These are phyloP conservation scores for Tephrocybe rancida DNA, from an alignment of 768 basidiomycete species.

Conservation along the genomic window DNA sequence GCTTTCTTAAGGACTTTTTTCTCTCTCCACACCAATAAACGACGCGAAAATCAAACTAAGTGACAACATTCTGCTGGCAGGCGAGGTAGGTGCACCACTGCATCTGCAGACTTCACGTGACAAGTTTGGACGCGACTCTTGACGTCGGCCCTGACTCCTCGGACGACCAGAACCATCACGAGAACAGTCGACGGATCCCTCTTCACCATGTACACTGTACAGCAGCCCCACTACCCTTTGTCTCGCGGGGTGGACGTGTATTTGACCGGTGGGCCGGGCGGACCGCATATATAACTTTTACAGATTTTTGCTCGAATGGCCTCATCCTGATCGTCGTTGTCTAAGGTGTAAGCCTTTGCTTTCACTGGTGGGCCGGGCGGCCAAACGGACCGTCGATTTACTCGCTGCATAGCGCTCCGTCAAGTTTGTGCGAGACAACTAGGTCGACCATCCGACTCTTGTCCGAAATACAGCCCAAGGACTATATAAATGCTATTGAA, in stretches of 20 bases:
- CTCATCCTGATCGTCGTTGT: background rate
- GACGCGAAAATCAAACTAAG: too few relatives aligned
- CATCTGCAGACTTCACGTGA: background rate
- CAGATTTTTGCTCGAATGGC: background rate
- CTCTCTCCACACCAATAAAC: too few relatives aligned
- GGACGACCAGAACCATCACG: too few relatives aligned
- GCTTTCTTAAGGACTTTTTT: too few relatives aligned
- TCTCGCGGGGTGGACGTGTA: background rate
- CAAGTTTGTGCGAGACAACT: background rate
- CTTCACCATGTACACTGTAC: background rate
- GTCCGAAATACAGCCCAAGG: background rate
- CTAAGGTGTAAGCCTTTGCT: background rate
- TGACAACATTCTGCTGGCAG: background rate
- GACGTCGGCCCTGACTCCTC: too few relatives aligned
- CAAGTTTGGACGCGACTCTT: too few relatives aligned
- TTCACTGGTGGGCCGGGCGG: slow-evolving; percentile 11
- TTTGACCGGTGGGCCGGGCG: slow-evolving; percentile 15
- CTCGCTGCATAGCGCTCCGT: background rate
- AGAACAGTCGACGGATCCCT: background rate
- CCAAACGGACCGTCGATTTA: slow-evolving; percentile 11
- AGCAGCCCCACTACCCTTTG: background rate
- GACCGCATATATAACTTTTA: slow-evolving; percentile 9
- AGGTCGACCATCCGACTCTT: slow-evolving; percentile 6
- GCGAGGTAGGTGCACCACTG: background rate
- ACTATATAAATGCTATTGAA: slow-evolving; percentile 4